A percentile compares a stretch with the other conserved stretches of the same genome.
These are phyloP conservation scores for Alternaria viburni DNA, from an alignment of 2,329 filamentous ascomycete genomes.

Conservation along the genomic window DNA sequence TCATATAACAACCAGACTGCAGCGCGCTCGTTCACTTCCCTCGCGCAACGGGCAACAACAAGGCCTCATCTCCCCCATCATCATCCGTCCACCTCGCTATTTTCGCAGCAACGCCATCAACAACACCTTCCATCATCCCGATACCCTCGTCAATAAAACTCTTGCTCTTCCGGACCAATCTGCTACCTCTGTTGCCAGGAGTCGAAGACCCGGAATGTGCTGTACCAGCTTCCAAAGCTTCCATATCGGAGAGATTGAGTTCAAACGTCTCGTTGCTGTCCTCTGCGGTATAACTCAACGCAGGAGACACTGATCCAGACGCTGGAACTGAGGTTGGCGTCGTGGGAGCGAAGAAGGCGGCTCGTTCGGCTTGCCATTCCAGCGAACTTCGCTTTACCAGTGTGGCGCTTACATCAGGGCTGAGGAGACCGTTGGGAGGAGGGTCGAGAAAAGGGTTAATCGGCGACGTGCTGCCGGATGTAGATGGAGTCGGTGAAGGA, in stretches of 20 bases:
- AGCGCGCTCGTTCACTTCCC: neutral
- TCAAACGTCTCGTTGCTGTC: neutral
- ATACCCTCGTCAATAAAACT: neutral
- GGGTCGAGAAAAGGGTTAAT: neutral
- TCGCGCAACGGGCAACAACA: slow-evolving; percentile 7
- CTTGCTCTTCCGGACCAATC: neutral
- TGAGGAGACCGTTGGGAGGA: neutral
- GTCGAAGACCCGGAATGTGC: neutral
- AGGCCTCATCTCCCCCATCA: slow-evolving; percentile 1
- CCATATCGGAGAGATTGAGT: neutral
- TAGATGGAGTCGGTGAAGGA: neutral
- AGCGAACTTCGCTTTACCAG: neutral
- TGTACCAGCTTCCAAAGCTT: slow-evolving; percentile 1
- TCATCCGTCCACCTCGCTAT: slow-evolving; percentile 5
- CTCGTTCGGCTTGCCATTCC: neutral
- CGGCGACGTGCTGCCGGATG: neutral
- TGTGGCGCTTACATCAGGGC: neutral
- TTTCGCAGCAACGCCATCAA: neutral
- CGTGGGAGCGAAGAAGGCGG: neutral
- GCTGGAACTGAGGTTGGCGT: neutral
- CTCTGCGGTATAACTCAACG: neutral
- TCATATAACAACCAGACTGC: neutral
- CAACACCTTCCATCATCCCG: neutral
- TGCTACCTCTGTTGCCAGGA: neutral
- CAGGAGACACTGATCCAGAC: neutral